Evolutionary conservation across 1,284 basidiomycete genomes (phyloP).

Genomic region (Thelephora terrestris): DNA sequence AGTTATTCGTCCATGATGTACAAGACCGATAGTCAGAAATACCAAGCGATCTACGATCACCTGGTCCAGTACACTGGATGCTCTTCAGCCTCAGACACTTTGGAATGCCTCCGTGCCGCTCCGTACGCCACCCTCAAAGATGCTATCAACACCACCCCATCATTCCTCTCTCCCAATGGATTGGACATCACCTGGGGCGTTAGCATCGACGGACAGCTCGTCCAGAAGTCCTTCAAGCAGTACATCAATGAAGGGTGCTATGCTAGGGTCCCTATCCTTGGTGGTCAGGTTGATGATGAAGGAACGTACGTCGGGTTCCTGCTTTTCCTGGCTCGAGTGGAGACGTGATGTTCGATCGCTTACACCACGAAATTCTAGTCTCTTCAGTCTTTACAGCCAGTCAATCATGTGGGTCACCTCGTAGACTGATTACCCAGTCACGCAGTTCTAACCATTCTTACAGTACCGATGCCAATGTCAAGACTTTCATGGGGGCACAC

Average conservation of each 20-base stretch:
- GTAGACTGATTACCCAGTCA: too few relatives aligned
- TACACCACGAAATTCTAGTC: too few relatives aligned
- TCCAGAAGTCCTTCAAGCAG: constrained; percentile 20
- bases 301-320: too few relatives aligned
- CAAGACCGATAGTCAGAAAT: constrained; percentile 14
- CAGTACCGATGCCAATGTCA: too few relatives aligned
- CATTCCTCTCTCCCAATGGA: constrained; percentile 19
- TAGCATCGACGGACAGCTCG: constrained; percentile 28
- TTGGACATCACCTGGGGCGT: constrained; percentile 25
- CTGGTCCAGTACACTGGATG: constrained; percentile 25
- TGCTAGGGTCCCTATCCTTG: constrained; percentile 18
- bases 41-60: constrained; percentile 23
- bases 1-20: too few relatives aligned
- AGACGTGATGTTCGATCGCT: too few relatives aligned
- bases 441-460: too few relatives aligned
- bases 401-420: too few relatives aligned
- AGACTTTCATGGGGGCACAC: too few relatives aligned
- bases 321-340: too few relatives aligned
- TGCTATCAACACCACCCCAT: constrained; percentile 22
- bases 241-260: constrained; percentile 18
- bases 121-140: constrained; percentile 20
- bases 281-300: too few relatives aligned
- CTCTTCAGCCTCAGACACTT: constrained; percentile 21
- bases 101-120: constrained; percentile 31
- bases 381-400: too few relatives aligned